Evolutionary conservation across 116 monocot genomes (phyloP).

Genomic region (Cymodocea nodosa): DNA sequence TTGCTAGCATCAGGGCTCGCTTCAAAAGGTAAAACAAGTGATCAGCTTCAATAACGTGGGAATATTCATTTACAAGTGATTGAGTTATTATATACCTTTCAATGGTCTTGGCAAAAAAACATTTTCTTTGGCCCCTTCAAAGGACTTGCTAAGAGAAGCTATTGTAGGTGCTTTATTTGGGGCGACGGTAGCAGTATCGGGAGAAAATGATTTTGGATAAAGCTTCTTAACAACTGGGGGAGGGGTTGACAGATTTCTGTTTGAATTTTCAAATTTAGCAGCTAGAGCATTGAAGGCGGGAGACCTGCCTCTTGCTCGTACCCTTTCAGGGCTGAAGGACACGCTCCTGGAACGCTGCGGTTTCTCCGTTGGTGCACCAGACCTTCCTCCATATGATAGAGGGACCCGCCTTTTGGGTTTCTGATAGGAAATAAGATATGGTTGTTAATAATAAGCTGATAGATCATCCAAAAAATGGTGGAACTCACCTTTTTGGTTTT

Average conservation of each 20-base stretch:
- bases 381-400: conserved; percentile 48
- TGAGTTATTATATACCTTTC: conserved; percentile 30
- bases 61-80: neutral
- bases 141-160: conserved; percentile 46
- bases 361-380: conserved; percentile 62
- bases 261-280: conserved; percentile 77
- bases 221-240: conserved; percentile 66
- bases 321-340: conserved; percentile 75
- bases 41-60: neutral
- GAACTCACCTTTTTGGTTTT: too few relatives aligned
- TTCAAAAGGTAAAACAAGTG: conserved; percentile 14
- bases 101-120: conserved; percentile 32
- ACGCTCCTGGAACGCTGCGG: conserved; percentile 77
- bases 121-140: conserved; percentile 36
- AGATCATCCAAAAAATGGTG: too few relatives aligned
- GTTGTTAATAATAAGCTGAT: too few relatives aligned
- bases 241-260: conserved; percentile 86
- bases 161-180: conserved; percentile 37
- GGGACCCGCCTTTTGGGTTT: conserved; percentile 46
- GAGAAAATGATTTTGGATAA: conserved; percentile 45
- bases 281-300: conserved; percentile 82
- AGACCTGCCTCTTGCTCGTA: conserved; percentile 69
- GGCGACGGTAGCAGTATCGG: conserved; percentile 31
- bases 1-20: conserved; percentile 31
- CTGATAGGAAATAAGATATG: conserved; percentile 16